Evolutionary conservation across 768 basidiomycete species (phyloP).

Genomic region (Kwoniella newhampshirensis): DNA sequence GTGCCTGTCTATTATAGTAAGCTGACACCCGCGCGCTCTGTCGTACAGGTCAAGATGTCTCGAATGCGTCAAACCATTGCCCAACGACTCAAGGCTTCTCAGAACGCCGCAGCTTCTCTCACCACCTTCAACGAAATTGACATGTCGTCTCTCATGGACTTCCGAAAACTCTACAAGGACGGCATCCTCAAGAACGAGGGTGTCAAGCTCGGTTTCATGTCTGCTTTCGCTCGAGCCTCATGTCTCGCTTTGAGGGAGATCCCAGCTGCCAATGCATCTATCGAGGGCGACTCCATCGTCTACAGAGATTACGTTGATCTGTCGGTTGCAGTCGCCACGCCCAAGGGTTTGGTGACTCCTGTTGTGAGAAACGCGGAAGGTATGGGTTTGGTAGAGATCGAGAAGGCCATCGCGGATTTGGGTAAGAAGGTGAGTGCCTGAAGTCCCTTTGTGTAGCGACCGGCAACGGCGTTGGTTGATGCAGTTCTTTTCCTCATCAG

Average conservation of each 20-base stretch:
- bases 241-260: slow-evolving; percentile 84
- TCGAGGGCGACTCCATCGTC: slow-evolving; percentile 85
- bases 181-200: slow-evolving; percentile 83
- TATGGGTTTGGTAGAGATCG: slow-evolving; percentile 85
- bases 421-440: slow-evolving; percentile 77
- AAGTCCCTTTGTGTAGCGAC: background rate
- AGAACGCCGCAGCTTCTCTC: slow-evolving; percentile 91
- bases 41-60: slow-evolving; percentile 86
- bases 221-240: slow-evolving; percentile 86
- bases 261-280: slow-evolving; percentile 87
- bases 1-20: background rate
- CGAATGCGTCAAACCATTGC: slow-evolving; percentile 97
- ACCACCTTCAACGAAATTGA: slow-evolving; percentile 99
- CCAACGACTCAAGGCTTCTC: slow-evolving; percentile 95
- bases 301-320: slow-evolving; percentile 73
- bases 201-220: slow-evolving; percentile 98
- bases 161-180: slow-evolving; percentile 94
- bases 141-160: slow-evolving; percentile 91
- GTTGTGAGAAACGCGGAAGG: slow-evolving; percentile 86
- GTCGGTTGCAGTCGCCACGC: slow-evolving; percentile 93
- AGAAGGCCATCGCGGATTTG: slow-evolving; percentile 83
- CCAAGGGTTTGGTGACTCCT: slow-evolving; percentile 95
- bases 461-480: background rate
- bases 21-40: background rate
- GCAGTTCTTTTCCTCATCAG: slow-evolving; percentile 38